Percentiles rank a stretch among this genome's conserved stretches.
These are phyloP conservation scores for Ceratonia siliqua DNA, from an alignment of 306 rosid genomes.

Conservation along the genomic window DNA sequence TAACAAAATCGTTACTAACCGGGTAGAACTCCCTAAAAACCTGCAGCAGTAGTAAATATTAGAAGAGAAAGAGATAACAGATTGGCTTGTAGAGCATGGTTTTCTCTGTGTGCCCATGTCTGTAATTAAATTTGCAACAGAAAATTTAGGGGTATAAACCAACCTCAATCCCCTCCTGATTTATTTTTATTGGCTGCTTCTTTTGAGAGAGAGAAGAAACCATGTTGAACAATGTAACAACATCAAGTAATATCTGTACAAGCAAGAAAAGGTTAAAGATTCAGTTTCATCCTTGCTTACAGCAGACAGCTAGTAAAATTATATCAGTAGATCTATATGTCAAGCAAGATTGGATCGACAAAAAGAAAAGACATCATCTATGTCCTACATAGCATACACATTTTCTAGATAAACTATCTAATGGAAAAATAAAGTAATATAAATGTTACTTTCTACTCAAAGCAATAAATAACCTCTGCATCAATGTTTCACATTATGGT, in stretches of 20 bases:
- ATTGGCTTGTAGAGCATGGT: conserved; percentile 1
- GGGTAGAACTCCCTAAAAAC: conserved; percentile 79
- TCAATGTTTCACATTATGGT: not conserved
- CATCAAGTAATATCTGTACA: conserved; percentile 74
- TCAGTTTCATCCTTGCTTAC: not conserved
- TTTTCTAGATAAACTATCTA: not conserved
- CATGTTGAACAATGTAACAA: conserved; percentile 70
- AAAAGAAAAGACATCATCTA: not conserved
- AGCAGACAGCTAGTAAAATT: not conserved
- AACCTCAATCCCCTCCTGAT: conserved; percentile 72
- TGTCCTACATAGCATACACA: not conserved
- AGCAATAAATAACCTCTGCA: not conserved
- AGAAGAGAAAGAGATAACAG: not conserved
- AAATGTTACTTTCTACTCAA: not conserved
- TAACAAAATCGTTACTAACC: conserved; percentile 52
- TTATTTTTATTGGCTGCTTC: conserved; percentile 69
- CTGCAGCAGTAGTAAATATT: conserved; percentile 40
- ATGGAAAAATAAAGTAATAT: not conserved
- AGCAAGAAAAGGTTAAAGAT: not conserved
- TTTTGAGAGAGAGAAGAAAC: conserved; percentile 70
- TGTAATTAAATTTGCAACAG: not conserved
- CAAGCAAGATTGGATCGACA: not conserved
- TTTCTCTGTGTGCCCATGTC: not conserved
- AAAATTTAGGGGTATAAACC: conserved; percentile 28
- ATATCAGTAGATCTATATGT: not conserved